These are phyloP conservation scores for Ciborinia camelliae DNA, from an alignment of 2,329 filamentous ascomycete genomes.

Conservation along the genomic window DNA sequence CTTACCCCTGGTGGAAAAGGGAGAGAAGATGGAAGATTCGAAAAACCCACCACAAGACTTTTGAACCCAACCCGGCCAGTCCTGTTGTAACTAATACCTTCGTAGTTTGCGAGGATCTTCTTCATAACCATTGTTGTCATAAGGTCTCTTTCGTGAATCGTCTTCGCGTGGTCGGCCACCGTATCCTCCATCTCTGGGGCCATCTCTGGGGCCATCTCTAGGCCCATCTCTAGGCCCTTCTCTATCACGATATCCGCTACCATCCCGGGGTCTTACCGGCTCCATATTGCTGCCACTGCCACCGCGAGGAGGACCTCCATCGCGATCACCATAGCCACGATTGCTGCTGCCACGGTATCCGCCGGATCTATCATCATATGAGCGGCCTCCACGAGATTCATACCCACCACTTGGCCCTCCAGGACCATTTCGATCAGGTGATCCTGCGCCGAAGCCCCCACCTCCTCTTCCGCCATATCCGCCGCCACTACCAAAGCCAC, in stretches of 20 bases:
- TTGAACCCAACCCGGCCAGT: constrained; percentile 29
- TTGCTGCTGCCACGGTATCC: constrained; percentile 43
- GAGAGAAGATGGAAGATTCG: constrained; percentile 40
- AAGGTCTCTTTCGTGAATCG: constrained; percentile 49
- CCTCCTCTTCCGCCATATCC: constrained; percentile 31
- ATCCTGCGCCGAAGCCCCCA: constrained; percentile 32
- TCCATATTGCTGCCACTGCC: constrained; percentile 73
- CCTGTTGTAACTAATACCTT: constrained; percentile 53
- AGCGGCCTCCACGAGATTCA: constrained; percentile 53
- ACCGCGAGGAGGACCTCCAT: constrained; percentile 30
- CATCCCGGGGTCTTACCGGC: constrained; percentile 67
- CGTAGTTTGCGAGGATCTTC: constrained; percentile 70
- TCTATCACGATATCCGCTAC: constrained; percentile 51
- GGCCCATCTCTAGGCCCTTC: constrained; percentile 53
- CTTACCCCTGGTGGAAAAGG: constrained; percentile 41
- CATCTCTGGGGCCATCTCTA: constrained; percentile 53
- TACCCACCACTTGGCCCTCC: constrained; percentile 47
- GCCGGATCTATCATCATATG: constrained; percentile 56
- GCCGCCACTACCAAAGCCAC: constrained; percentile 37
- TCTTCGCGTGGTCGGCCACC: constrained; percentile 54
- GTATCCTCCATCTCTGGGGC: constrained; percentile 43
- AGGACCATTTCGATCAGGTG: constrained; percentile 37
- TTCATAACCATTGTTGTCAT: constrained; percentile 69
- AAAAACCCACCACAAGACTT: constrained; percentile 49
- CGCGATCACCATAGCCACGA: constrained; percentile 43